Base-by-base conservation (phyloP, 257 asterid genomes). In the Nicotiana benthamiana region DNA sequence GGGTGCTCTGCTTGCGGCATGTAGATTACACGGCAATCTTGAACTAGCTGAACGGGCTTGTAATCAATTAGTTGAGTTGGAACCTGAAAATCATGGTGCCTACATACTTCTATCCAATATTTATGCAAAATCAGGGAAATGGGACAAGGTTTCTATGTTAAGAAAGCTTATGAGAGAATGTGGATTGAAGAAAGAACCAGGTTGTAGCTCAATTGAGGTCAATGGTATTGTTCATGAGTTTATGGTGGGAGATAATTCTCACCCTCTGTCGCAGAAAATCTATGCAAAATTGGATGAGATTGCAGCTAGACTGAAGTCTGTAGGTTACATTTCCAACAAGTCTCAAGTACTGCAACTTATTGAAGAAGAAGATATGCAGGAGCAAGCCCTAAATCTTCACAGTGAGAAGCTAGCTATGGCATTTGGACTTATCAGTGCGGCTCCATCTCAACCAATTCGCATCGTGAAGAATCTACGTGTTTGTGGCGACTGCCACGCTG, bases 1-100 rank as follows among this genome's bases (percentile, higher is more conserved):
- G 94, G 96, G 97, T 40, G 92, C 98, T 80, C 85, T 94, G 15
- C 94, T 94, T 8, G 96, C 93, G 26, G 94, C 93, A 30, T 93
- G 97, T 82, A 86, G 57, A 83, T 89, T 93, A 63, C 94, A 93
- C 53, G 85, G 83, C 5, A 88, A 89, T 43, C 82, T 90, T 18
- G 91, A 83, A 46, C 82, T 93, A 65, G 97, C 94, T 24, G 93
- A 92, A 80, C 52, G 77, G 5, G 98, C 97, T 9, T 86, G 86
- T 81, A 80, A 82, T 12, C 65, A 61, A 80, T 83, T 93, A 67
- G 90, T 91, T 51, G 92, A 87, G 80, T 84, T 93, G 40, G 98
- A 93, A 75, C 96, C 98, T 59, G 84, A 81, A 62, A 93, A 90
- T 61, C 91, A 93, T 27, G 96, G 93, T 82, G 97, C 93, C 0